These are phyloP conservation scores for Geosmithia putterillii DNA, from an alignment of 2,329 filamentous ascomycete species.

Conservation along the genomic window DNA sequence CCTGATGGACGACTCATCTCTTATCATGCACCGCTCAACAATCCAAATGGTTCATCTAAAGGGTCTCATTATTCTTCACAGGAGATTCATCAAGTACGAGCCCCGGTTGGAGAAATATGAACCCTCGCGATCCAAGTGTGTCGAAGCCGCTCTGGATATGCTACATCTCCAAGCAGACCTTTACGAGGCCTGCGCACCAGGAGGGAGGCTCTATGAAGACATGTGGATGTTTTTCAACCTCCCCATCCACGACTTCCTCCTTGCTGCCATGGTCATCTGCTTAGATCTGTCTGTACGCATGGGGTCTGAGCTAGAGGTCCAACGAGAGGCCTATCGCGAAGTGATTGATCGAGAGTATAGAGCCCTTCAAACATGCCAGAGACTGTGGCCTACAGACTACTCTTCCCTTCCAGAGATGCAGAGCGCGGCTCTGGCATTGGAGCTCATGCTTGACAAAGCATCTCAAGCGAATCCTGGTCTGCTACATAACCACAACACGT, in stretches of 20 bases:
- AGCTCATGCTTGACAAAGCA: constrained; percentile 7
- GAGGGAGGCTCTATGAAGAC: constrained; percentile 28
- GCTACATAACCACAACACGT: accelerated
- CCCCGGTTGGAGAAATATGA: not conserved
- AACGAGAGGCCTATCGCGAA: not conserved
- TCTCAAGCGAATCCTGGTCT: not conserved
- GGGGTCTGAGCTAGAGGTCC: constrained; percentile 1
- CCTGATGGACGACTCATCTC: constrained; percentile 30
- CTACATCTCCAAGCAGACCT: constrained; percentile 22
- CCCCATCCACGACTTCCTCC: constrained; percentile 33
- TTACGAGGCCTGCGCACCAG: constrained; percentile 25
- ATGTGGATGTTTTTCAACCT: constrained; percentile 31
- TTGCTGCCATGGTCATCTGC: constrained; percentile 39
- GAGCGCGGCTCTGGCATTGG: constrained; percentile 8
- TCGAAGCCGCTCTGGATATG: constrained; percentile 34
- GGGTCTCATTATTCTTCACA: constrained; percentile 40
- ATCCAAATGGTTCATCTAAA: constrained; percentile 41
- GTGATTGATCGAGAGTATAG: constrained; percentile 2
- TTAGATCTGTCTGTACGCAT: constrained; percentile 16
- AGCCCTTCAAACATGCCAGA: constrained; percentile 7
- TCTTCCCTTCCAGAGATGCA: constrained; percentile 8
- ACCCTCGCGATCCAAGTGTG: constrained; percentile 33
- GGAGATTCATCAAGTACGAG: constrained; percentile 35
- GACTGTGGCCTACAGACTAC: constrained; percentile 8
- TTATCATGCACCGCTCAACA: constrained; percentile 39